Evolutionary conservation across 345 rosid genomes (phyloP).

Genomic region (Salix arbutifolia): DNA sequence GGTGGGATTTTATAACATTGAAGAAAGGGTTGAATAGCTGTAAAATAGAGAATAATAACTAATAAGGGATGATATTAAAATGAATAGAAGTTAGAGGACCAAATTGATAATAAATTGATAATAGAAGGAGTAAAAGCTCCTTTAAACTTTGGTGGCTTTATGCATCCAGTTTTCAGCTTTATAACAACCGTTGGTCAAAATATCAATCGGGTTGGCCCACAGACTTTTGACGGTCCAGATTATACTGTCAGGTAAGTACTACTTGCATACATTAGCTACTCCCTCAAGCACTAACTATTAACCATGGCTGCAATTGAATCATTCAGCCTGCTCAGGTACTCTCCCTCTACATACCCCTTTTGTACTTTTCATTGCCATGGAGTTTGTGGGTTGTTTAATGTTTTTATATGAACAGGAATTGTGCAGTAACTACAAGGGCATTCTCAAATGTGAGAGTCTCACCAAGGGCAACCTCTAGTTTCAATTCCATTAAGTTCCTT

Average conservation of each 20-base stretch:
- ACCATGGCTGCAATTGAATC: neutral
- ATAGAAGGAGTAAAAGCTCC: neutral
- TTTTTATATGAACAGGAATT: constrained; percentile 53
- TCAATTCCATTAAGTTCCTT: constrained; percentile 25
- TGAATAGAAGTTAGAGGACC: neutral
- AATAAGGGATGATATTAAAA: neutral
- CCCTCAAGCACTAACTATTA: neutral
- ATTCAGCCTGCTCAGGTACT: neutral
- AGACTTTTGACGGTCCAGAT: neutral
- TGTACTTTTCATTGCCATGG: neutral
- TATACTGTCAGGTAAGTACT: neutral
- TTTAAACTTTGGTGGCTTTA: neutral
- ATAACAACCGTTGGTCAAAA: neutral
- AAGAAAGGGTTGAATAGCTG: neutral
- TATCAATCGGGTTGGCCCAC: neutral
- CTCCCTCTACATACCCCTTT: neutral
- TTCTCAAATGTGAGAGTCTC: constrained; percentile 23
- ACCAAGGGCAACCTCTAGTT: constrained; percentile 17
- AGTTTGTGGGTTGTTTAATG: neutral
- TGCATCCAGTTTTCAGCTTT: neutral
- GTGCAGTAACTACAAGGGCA: constrained; percentile 26
- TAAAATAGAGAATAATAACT: neutral
- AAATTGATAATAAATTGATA: neutral
- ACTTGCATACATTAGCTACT: no score
- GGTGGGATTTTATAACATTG: neutral